Evolutionary conservation across 371 early-diverging fungal genomes (phyloP), one percentile per base, ranked within the genome.

Genomic region (Syncephalastrum contaminatum): DNA sequence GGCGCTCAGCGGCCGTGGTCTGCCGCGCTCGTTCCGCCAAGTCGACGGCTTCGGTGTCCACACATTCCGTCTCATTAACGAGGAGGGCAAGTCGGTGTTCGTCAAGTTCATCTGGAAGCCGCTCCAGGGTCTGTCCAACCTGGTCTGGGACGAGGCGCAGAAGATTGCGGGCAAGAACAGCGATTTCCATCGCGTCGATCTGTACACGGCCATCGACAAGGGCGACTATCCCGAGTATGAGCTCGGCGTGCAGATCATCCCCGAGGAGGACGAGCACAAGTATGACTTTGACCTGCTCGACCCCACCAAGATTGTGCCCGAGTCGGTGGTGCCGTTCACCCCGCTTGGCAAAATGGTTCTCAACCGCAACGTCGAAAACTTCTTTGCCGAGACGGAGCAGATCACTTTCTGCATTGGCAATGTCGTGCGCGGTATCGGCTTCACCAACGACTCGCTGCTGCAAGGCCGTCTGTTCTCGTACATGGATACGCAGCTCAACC

Each of bases 101-200:
- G 69, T 67, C 48, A 85, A 84, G 56, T 85, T 73, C 55, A 70
- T 73, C 43, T 84, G 73, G 73, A 83, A 77, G 40, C 73, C 85
- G 2, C 47, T 67, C 16, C 66, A 60, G 40, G 82, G 82, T 42
- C 51, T 72, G 8, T 60, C 69, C 27, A 69, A 63, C 50, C 60
- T 80, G 41, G 53, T 64, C 20, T 75, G 76, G 71, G 70, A 77
- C 18, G 79, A 84, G 55, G 82, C 83, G 2, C 72, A 71, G 47
- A 75, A 75, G 58, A 62, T 79, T 36, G 65, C 62, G 27, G 82
- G 82, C 27, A 65, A 69, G 44, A 75, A 84, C 49, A 67, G 68
- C 15, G 83, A 85, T 53, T 80, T 64, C 62, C 70, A 70, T 45
- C 64, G 77, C 12, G 61, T 71, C 4, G 85, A 83, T 53, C 56